Conservation (phyloP, 192 early-diverging fungal genomes). For the Coemansia sp. region DNA sequence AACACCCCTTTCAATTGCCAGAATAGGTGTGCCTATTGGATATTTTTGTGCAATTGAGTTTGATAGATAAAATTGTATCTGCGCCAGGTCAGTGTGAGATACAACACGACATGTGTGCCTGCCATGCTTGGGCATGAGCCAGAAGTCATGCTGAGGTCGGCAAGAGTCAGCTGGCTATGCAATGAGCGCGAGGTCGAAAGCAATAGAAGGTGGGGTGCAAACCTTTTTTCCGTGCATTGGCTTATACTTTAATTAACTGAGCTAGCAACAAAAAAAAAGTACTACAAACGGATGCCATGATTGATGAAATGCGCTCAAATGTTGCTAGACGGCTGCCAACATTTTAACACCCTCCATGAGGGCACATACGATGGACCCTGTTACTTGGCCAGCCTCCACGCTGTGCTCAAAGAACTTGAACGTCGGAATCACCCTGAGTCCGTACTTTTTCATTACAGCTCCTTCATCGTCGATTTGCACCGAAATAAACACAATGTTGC, state of each 20-base stretch:
- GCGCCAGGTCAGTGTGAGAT: not conserved
- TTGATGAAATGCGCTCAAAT: not conserved
- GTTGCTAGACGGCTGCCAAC: not conserved
- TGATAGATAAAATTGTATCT: slow-evolving; percentile 3
- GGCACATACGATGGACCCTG: not conserved
- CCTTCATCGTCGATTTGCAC: slow-evolving; percentile 75
- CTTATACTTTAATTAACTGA: not conserved
- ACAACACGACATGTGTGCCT: not conserved
- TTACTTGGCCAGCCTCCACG: not conserved
- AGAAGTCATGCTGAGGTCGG: slow-evolving; percentile 1
- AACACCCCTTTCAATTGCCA: not conserved
- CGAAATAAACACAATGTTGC: slow-evolving; percentile 69
- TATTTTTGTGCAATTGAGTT: not conserved
- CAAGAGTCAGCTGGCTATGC: not conserved
- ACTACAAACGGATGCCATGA: not conserved
- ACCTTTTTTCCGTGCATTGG: not conserved
- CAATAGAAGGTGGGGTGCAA: not conserved
- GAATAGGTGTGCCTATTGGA: slow-evolving; percentile 2
- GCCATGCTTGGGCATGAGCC: not conserved
- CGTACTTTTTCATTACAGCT: slow-evolving; percentile 42
- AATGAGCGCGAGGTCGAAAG: not conserved
- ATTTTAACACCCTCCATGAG: not conserved
- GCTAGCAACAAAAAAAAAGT: not conserved
- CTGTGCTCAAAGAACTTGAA: slow-evolving; percentile 66
- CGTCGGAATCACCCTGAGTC: slow-evolving; percentile 70